Evolutionary conservation across 768 basidiomycete species (phyloP).

Genomic region (Russula olivacea): DNA sequence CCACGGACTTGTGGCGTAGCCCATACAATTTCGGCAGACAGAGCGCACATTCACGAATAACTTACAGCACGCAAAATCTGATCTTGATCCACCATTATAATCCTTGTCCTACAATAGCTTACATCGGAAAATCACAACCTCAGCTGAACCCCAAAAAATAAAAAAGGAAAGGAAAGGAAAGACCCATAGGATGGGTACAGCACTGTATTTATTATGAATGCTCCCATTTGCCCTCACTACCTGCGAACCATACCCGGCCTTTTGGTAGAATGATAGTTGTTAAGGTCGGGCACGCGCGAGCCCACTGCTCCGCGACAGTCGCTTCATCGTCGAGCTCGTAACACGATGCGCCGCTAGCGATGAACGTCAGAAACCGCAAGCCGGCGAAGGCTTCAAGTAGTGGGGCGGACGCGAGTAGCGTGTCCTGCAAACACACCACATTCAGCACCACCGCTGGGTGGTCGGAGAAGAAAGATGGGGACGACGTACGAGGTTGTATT

Average conservation of each 20-base stretch:
- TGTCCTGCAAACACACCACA: conserved; percentile 32
- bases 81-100: too few species aligned
- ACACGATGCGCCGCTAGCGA: conserved; percentile 38
- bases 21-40: too few species aligned
- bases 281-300: conserved; percentile 51
- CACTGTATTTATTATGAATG: conserved; percentile 9
- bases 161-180: background rate
- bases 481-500: conserved; percentile 42
- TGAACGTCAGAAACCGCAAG: conserved; percentile 52
- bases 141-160: too few species aligned
- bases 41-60: too few species aligned
- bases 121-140: too few species aligned
- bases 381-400: conserved; percentile 38
- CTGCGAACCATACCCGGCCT: conserved; percentile 54
- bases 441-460: background rate
- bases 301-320: conserved; percentile 51
- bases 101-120: too few species aligned
- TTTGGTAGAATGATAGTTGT: conserved; percentile 59
- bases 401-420: conserved; percentile 38
- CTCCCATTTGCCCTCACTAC: conserved; percentile 23
- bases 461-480: background rate
- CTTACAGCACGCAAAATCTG: too few species aligned
- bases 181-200: too few species aligned
- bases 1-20: too few species aligned
- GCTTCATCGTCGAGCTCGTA: conserved; percentile 38